Base-by-base conservation (phyloP, 176 grass and related monocot genomes). In the Puccinellia tenuiflora region DNA sequence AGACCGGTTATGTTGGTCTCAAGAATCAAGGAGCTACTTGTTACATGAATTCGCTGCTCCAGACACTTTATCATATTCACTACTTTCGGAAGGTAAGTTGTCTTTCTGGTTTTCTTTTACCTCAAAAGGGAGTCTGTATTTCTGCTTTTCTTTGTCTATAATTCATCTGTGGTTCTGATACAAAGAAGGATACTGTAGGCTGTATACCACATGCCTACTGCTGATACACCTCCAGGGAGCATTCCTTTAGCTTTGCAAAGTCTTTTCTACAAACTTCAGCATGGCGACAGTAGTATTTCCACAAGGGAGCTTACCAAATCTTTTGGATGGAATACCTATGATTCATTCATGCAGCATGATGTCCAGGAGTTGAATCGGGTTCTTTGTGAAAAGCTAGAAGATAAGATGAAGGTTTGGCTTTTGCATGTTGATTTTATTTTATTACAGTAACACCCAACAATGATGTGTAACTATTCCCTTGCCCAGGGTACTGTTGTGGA, bases 1-100 rank as follows among this genome's bases (percentile, higher is more conserved):
- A 81, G 81, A 94, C 92, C 8, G 92, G 92, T 67, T 94, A 86
- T 92, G 92, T 94, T 84, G 92, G 92, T 51, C 90, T 94, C 17
- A 94, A 92, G 79, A 94, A 94, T 85, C 92, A 94, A 92, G 90
- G 92, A 73, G 92, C 92, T 81, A 94, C 92, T 64, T 94, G 92
- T 73, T 94, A 94, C 90, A 94, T 94, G 82, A 94, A 94, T 70
- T 94, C 92, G 39, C 92, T 94, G 85, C 89, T 94, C 40, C 92
- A 94, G 82, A 94, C 87, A 31, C 79, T 94, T 73, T 94, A 92
- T 63, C 92, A 94, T 65, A 94, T 90, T 75, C 87, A 83, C 1
- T 94, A 78, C 62, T 94, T 94, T 54, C 77, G 92, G 65, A 94
- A 92, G 90, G 92, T 94, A 64, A 47, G 18, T 37, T 79, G 18